phyloP scores from a whole-genome alignment of 2,329 filamentous ascomycete species.

The Penicillium capsulatum region DNA sequence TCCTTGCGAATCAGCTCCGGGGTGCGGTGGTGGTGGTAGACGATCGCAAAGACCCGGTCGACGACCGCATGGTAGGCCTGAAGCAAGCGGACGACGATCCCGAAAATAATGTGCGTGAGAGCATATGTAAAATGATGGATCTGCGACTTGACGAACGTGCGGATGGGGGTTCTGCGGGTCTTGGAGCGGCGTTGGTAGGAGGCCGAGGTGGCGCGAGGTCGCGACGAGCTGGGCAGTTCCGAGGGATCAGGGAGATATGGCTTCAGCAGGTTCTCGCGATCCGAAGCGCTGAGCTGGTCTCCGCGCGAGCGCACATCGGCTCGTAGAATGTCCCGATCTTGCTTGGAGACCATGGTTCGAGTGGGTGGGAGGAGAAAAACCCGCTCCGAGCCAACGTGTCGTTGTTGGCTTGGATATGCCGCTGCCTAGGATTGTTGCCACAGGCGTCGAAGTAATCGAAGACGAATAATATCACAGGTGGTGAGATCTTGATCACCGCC shows the following conservation, averaged over 20 bases:
- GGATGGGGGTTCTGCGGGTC: constrained; percentile 39
- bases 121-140: constrained; percentile 45
- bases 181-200: constrained; percentile 24
- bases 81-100: constrained; percentile 77
- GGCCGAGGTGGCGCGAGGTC: constrained; percentile 7
- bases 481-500: no score
- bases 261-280: constrained; percentile 51
- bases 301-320: constrained; percentile 40
- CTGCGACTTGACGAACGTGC: constrained; percentile 43
- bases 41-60: constrained; percentile 72
- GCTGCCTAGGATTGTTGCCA: constrained; percentile 4
- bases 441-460: no score
- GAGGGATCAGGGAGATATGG: constrained; percentile 51
- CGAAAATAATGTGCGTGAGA: constrained; percentile 69
- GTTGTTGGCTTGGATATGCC: no score
- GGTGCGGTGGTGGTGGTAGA: constrained; percentile 93
- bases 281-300: constrained; percentile 39
- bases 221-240: constrained; percentile 22
- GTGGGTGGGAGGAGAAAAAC: constrained; percentile 7
- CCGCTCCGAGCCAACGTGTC: constrained; percentile 5
- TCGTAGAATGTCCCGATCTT: constrained; percentile 35
- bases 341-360: constrained; percentile 31
- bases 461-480: no score
- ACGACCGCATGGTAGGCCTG: constrained; percentile 73
- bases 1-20: constrained; percentile 89